Evolutionary conservation across 164 flowering plant genomes (phyloP), one percentile per base, ranked within the genome.

Genomic region (Stephania japonica): DNA sequence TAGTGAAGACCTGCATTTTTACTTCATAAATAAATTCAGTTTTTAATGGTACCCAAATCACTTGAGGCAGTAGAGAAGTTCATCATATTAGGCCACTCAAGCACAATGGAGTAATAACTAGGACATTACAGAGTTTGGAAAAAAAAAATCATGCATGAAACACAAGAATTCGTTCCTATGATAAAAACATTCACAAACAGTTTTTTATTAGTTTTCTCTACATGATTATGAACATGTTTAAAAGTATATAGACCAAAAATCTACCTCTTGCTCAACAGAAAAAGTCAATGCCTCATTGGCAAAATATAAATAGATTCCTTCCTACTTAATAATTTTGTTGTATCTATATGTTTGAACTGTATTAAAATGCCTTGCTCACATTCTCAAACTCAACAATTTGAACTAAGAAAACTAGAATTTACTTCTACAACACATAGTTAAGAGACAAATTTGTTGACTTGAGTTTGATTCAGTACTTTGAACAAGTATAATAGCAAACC

Each of bases 1-100:
- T 82, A 49, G 87, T 90, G 72, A 80, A 79, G 50, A 93, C 80
- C 99, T 95, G 89, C 79, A 81, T 2, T 4, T 7, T 64, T 41
- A 75, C 16, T 68, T 16, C 68, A 47, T 7, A 3, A 25, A 50
- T 23, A 53, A 56, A 56, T 19, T 56, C 63, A 56, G 18, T 56
- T 18, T 56, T 18, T 56, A 56, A 56, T 56, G 7, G 16, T 56
- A 0, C 21, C 18, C 2, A 56, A 21, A 0, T 19, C 1, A 2
- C 18, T 19, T 18, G 21, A 56, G n/a, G 18, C 1, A 21, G 7
- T 13, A 50, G 21, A 56, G 6, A 56, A 5, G 0, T 19, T 56
- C 4, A 56, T 56, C 63, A 56, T 50, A 19, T 4, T 50, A 4
- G n/a, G 23, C 63, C 63, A 56, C 63, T 56, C 4, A 56, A 56